phyloP scores from a whole-genome alignment of 2,329 filamentous ascomycete genomes.

The Cytospora paraplurivora region DNA sequence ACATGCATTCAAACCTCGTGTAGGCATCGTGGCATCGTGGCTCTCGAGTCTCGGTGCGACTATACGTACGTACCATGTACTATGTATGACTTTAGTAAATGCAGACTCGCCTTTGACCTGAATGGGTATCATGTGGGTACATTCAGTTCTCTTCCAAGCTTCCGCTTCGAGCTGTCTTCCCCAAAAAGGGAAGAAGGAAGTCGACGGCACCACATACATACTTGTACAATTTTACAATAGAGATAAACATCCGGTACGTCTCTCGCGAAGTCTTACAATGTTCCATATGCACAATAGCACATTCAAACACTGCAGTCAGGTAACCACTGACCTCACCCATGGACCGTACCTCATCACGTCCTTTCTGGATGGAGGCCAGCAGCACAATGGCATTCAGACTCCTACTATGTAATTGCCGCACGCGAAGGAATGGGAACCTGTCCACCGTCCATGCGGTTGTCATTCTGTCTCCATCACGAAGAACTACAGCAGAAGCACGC shows the following conservation, averaged over 20 bases:
- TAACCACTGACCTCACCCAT: no score
- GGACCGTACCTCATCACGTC: no score
- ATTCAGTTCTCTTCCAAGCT: background rate
- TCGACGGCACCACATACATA: background rate
- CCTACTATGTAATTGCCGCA: background rate
- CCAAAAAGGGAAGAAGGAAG: background rate
- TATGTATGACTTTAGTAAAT: no score
- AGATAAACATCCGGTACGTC: no score
- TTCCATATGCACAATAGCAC: no score
- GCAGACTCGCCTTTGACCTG: background rate
- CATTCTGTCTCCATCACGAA: background rate
- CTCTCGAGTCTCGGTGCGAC: background rate
- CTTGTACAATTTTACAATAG: background rate
- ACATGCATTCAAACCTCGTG: slow-evolving; percentile 4
- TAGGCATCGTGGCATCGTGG: background rate
- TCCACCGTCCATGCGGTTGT: background rate
- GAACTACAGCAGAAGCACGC: slow-evolving; percentile 8
- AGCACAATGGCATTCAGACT: no score
- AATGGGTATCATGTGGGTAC: slow-evolving; percentile 12
- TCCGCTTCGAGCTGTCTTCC: background rate
- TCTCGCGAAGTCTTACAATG: no score
- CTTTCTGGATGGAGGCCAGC: no score
- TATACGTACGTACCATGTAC: slow-evolving; percentile 3
- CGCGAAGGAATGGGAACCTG: background rate
- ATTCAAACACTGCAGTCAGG: no score